Base-by-base conservation (phyloP, 2,329 filamentous ascomycete species). In the Ambrosiella xylebori region DNA sequence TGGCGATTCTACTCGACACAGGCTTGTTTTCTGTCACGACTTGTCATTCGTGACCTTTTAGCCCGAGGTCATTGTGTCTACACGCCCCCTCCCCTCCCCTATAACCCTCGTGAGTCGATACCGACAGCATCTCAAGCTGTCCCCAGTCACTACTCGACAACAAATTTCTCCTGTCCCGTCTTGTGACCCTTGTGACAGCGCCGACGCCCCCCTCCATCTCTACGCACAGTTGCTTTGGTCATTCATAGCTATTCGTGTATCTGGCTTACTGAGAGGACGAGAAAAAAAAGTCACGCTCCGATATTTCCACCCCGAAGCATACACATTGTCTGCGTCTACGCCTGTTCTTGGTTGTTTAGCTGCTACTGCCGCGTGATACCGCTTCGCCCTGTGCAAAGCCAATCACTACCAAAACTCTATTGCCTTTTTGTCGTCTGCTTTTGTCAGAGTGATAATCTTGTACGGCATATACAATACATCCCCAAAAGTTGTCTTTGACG, bases 351-450 rank as follows among this genome's bases (percentile, higher is more conserved):
- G 11, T n/a, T 4, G 39, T 7, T 41, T 12, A 41, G n/a, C 11
- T 41, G 40, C 40, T 41, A 41, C 40, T 12, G 36, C 54, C 53
- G 27, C 52, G 17, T 50, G 12, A 37, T 13, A 17, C 37, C n/a
- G 35, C 52, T 37, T 41, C 40, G 40, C 6, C 40, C 40, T n/a
- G 40, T 41, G 40, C 40, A 12, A 41, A 41, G 40, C 40, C n/a
- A 41, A 41, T 12, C 40, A 11, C 27, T 4, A 3, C 27, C 5
- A 27, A 27, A 27, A 27, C 27, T 27, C 27, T 4, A 27, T 27
- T 47, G 35, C 45, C 15, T 9, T 27, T 45, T 45, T 53, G 58
- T 57, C 53, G 39, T 59, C 58, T 59, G 58, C 58, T 54, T 49
- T 56, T 27, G 58, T 36, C 54, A 59, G 58, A 59, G 54, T 57